Base-by-base conservation (phyloP, 2,329 filamentous ascomycete species). In the Ophiocordyceps robertsii region DNA sequence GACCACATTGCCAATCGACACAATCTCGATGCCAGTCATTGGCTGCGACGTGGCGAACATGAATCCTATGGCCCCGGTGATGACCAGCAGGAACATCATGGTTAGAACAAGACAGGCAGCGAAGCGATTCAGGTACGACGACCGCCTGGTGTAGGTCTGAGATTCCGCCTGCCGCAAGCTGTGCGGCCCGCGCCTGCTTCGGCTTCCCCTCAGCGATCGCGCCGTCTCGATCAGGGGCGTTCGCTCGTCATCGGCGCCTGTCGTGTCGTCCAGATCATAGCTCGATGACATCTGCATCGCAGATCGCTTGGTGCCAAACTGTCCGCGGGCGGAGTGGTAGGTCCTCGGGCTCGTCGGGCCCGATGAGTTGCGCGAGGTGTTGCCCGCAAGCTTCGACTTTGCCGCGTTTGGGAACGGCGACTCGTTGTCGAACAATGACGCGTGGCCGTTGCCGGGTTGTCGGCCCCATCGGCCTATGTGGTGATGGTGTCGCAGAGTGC, bases 11-110 rank as follows among this genome's bases (percentile, higher is more conserved):
- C 83, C 78, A 50, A 98, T 87, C 48, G 82, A 80, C 43, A 82
- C 69, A 37, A 96, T 77, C 49, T 82, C 71, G 45, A 96, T 84
- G 49, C 84, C 78, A 24, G 77, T 75, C 39, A 98, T 73, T 7
- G 89, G 85, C 56, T 94, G 88, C 29, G 89, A 94, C 17, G 89
- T 90, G 38, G 88, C 85, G 62, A 95, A 83, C 62, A 95, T 80
- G 60, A 96, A 92, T 19, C 83, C 85, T 32, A 92, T 81, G 10
- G 85, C 83, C 36, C 85, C 86, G n/a, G 87, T 81, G 39, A 93
- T 75, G 36, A 95, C 76, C 14, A 95, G 67, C 32, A 92, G 63
- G 19, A 95, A 66, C 66, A 95, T 79, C 47, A 93, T 72, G 3
- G 82, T 79, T n/a, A 95, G 73, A 12, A 95, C 75, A 11, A 93